Evolutionary conservation across 495 filamentous ascomycete species (phyloP), one percentile per base, ranked within the genome.

Genomic region (Penicillium herquei): DNA sequence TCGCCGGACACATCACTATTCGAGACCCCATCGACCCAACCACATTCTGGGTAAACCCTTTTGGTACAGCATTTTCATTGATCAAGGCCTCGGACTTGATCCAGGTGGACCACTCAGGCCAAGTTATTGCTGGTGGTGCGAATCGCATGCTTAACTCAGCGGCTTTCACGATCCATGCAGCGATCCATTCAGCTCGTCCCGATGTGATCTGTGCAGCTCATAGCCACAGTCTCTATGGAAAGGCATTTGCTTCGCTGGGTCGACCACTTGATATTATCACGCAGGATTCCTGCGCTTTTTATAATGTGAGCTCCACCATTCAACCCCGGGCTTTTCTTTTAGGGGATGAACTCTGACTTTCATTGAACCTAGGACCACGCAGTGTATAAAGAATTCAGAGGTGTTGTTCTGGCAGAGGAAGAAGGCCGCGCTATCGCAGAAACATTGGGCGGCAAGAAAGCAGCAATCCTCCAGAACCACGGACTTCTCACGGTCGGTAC

Each of bases 21-120:
- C 74, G 83, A 26, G 88, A 90, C 63, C 87, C 88, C 9, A 80
- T 90, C 11, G 84, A 89, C 35, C 83, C 85, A 0, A 63, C 66
- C 7, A 82, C 79, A 3, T 91, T 91, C 75, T 91, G 87, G 89
- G 88, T 92, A 17, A 92, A 92, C 56, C 89, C 89, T 0, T 88
- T 91, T 60, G 88, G 89, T 32, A 78, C 84, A 9, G 78, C 85
- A 0, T 92, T 90, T 70, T 82, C 80, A 17, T 67, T 85, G 51
- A 87, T 92, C 47, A 88, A 82, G 51, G 78, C 79, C 31, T 85
- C 81, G 9, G 87, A 91, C 63, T 77, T 93, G 31, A 89, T 93
- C 57, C 82, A 79, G 34, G 87, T 93, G 34, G 74, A 87, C 60
- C 75, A 85, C 44, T 61, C 71, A 1, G 89, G 88, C 3, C 69